A percentile compares a stretch with the other conserved stretches of the same genome.
Conservation (phyloP, 495 filamentous ascomycete species). For the Hypomontagnella submonticulosa region DNA sequence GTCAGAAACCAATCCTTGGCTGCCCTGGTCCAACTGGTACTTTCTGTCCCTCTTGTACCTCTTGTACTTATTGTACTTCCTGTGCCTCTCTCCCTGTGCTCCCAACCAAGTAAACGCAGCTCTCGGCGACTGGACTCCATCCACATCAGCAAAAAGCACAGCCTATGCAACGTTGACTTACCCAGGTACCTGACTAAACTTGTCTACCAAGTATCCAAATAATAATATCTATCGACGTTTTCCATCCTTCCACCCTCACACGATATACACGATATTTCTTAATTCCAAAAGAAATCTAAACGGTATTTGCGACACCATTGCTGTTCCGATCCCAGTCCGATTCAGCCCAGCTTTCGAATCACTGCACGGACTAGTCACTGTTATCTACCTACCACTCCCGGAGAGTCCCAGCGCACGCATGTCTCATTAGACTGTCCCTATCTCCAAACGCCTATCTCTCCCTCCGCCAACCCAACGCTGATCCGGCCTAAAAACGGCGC, state of each 20-base stretch:
- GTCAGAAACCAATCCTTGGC: conserved; percentile 8
- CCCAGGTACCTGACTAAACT: conserved; percentile 42
- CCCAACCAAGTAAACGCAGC: conserved; percentile 36
- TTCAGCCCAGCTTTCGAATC: not conserved
- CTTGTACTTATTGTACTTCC: no score
- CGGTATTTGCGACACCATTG: conserved; percentile 17
- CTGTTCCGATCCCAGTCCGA: conserved; percentile 15
- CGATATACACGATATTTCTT: conserved; percentile 35
- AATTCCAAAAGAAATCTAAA: conserved; percentile 22
- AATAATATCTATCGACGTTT: conserved; percentile 19
- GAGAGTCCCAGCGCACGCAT: conserved; percentile 31
- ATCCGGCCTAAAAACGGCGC: conserved; percentile 39
- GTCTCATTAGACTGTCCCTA: conserved; percentile 38
- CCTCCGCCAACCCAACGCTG: conserved; percentile 37
- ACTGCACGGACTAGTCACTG: conserved; percentile 7
- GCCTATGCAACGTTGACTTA: conserved; percentile 46
- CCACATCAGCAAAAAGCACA: conserved; percentile 44
- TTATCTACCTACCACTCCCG: conserved; percentile 23
- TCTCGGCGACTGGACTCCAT: conserved; percentile 42
- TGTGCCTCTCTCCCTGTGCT: not conserved
- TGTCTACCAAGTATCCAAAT: conserved; percentile 31
- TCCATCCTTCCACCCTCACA: conserved; percentile 34
- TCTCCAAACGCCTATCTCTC: conserved; percentile 39
- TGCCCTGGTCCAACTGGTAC: no score
- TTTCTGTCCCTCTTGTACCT: no score